Conservation (phyloP, 345 rosid species). For the Gossypium mustelinum region DNA sequence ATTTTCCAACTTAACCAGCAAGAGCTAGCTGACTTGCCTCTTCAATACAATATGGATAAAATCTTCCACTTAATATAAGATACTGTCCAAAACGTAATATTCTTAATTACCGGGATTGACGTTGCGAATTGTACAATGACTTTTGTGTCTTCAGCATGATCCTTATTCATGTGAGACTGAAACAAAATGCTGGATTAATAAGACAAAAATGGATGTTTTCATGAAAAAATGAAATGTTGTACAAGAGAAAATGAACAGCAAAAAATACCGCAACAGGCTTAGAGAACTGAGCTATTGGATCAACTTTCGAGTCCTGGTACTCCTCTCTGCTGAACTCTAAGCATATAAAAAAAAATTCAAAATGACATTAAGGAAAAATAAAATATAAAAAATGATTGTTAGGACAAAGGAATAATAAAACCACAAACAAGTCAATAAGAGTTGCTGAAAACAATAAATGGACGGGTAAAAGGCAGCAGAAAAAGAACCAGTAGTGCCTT, state of each 20-base stretch:
- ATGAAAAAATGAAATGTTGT: not conserved
- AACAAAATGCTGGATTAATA: not conserved
- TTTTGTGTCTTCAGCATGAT: slow-evolving; percentile 84
- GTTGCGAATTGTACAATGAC: slow-evolving; percentile 70
- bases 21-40: not conserved
- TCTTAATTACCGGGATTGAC: slow-evolving; percentile 61
- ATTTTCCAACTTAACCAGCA: slow-evolving; percentile 13
- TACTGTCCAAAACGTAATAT: not conserved
- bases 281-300: slow-evolving; percentile 76
- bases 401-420: not conserved
- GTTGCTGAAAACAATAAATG: slow-evolving; percentile 1
- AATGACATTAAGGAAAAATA: not conserved
- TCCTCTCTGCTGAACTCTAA: slow-evolving; percentile 74
- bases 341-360: not conserved
- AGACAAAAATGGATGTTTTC: not conserved
- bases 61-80: not conserved
- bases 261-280: slow-evolving; percentile 75
- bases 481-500: slow-evolving; percentile 10
- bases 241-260: slow-evolving; percentile 13
- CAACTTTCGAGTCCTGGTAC: slow-evolving; percentile 68
- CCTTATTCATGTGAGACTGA: slow-evolving; percentile 42
- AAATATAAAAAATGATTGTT: not conserved
- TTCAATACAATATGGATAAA: not conserved
- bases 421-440: not conserved
- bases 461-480: not conserved